These are phyloP conservation scores for Diplodia mutila DNA, from an alignment of 2,329 filamentous ascomycete genomes.

Conservation along the genomic window DNA sequence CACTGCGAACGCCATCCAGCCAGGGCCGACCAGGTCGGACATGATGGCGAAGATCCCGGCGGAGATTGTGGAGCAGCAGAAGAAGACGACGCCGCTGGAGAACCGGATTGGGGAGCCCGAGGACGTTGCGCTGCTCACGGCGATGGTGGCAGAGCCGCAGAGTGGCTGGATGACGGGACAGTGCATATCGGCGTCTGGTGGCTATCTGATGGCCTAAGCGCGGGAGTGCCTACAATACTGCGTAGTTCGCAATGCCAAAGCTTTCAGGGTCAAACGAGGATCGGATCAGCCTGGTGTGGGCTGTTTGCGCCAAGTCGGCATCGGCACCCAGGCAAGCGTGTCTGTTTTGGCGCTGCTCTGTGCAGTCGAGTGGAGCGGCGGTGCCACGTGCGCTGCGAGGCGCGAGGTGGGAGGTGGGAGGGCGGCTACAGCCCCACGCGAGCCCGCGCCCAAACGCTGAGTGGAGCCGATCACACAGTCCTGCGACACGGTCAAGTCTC, in stretches of 20 bases:
- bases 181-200: slow-evolving; percentile 60
- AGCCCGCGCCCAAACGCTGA: slow-evolving; percentile 8
- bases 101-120: slow-evolving; percentile 56
- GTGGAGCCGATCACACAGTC: slow-evolving; percentile 1
- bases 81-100: slow-evolving; percentile 55
- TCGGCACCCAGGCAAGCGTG: too few species aligned
- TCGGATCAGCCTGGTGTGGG: slow-evolving; percentile 18
- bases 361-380: background rate
- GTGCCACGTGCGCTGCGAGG: too few species aligned
- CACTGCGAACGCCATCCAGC: slow-evolving; percentile 64
- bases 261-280: too few species aligned
- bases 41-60: slow-evolving; percentile 59
- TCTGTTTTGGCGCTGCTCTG: slow-evolving; percentile 1
- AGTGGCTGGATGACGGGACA: slow-evolving; percentile 54
- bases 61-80: slow-evolving; percentile 55
- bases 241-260: too few species aligned
- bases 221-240: too few species aligned
- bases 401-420: too few species aligned
- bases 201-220: slow-evolving; percentile 39
- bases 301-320: slow-evolving; percentile 34
- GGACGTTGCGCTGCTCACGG: slow-evolving; percentile 62
- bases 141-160: slow-evolving; percentile 57
- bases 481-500: slow-evolving; percentile 1
- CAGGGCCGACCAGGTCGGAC: slow-evolving; percentile 62
- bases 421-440: background rate